Percentiles rank a stretch among this genome's conserved stretches.
Evolutionary conservation across 108 stramenopile species (phyloP).

Genomic region (Skeletonema menzelii): DNA sequence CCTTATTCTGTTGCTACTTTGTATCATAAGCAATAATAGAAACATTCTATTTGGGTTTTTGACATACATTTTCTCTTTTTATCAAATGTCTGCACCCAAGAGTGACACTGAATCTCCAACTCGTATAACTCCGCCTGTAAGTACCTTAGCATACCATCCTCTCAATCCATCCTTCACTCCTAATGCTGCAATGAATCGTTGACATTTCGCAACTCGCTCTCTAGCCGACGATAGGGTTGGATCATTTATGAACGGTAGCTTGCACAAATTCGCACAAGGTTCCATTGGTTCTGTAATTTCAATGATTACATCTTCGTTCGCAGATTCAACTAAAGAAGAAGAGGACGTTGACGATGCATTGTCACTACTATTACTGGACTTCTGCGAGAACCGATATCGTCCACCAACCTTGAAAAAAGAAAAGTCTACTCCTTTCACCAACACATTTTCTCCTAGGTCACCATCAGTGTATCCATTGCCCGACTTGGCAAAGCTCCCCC

Average conservation of each 20-base stretch:
- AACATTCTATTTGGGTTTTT: neutral
- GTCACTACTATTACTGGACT: neutral
- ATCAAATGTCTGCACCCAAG: neutral
- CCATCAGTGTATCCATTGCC: conserved; percentile 36
- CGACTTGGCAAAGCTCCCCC: conserved; percentile 10
- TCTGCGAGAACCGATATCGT: conserved; percentile 36
- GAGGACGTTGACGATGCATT: neutral
- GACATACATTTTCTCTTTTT: no score
- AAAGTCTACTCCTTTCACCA: conserved; percentile 48
- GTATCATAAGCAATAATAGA: conserved; percentile 19
- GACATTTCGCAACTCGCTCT: conserved; percentile 50
- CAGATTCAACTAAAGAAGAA: neutral
- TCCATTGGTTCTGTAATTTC: conserved; percentile 65
- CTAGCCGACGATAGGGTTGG: conserved; percentile 14
- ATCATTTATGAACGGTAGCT: conserved; percentile 55
- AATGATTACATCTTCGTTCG: conserved; percentile 27
- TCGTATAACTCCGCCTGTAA: conserved; percentile 41
- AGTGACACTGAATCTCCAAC: conserved; percentile 30
- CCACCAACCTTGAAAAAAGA: conserved; percentile 50
- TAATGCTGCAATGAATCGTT: conserved; percentile 40
- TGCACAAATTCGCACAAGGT: conserved; percentile 67
- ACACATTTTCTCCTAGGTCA: conserved; percentile 67
- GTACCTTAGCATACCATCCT: conserved; percentile 69
- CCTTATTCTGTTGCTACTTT: conserved; percentile 46
- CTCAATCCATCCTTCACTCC: conserved; percentile 50